These are phyloP conservation scores for Nigrospora sphaerica DNA, from an alignment of 2,329 filamentous ascomycete genomes.

Conservation along the genomic window DNA sequence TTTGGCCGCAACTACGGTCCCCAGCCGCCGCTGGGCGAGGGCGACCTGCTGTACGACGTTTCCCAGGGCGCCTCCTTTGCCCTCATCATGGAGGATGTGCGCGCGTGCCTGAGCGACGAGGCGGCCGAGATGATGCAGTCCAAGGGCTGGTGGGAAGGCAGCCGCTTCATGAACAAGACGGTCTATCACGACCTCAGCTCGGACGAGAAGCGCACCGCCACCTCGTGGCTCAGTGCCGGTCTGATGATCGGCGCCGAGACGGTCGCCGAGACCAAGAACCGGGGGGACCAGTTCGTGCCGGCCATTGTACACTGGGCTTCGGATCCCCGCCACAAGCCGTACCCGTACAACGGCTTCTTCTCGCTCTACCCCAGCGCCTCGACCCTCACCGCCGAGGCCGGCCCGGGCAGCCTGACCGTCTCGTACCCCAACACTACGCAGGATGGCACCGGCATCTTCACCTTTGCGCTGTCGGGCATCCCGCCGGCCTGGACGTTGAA, in stretches of 20 bases:
- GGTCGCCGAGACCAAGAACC: conserved; percentile 26
- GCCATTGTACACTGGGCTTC: conserved; percentile 38
- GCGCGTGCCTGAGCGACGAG: conserved; percentile 17
- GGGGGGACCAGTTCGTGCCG: conserved; percentile 33
- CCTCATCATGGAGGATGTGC: conserved; percentile 25
- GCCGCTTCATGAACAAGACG: conserved; percentile 26
- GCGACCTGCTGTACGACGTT: conserved; percentile 32
- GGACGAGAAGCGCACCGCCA: conserved; percentile 21
- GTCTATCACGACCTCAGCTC: conserved; percentile 25
- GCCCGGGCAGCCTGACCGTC: conserved; percentile 22
- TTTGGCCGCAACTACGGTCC: conserved; percentile 30
- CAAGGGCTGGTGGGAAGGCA: conserved; percentile 23
- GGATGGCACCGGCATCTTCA: conserved; percentile 28
- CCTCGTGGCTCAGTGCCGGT: conserved; percentile 32
- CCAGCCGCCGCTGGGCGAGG: conserved; percentile 27
- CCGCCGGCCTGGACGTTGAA: conserved; percentile 28
- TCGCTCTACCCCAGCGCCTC: conserved; percentile 33
- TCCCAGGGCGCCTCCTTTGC: conserved; percentile 32
- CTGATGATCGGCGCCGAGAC: conserved; percentile 34
- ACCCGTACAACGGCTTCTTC: conserved; percentile 31
- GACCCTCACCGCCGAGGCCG: conserved; percentile 30
- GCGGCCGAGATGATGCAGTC: conserved; percentile 20
- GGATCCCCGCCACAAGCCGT: conserved; percentile 28
- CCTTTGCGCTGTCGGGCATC: conserved; percentile 28
- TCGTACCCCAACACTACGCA: conserved; percentile 33